Evolutionary conservation across 306 rosid species (phyloP).

Genomic region (Lathyrus tuberosus): DNA sequence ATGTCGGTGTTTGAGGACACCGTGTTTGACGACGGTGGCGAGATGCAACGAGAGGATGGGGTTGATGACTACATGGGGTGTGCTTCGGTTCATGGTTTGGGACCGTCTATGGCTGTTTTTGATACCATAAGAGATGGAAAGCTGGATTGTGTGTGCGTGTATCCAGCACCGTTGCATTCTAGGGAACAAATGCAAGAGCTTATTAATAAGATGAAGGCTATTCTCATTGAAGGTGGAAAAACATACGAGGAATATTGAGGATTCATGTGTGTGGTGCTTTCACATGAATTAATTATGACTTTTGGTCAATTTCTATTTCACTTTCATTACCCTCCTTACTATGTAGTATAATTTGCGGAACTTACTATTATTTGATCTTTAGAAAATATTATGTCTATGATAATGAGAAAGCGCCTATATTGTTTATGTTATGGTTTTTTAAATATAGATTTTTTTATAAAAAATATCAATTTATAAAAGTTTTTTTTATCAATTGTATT

Average conservation of each 20-base stretch:
- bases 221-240: constrained; percentile 49
- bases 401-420: too few species aligned
- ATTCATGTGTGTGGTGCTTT: background rate
- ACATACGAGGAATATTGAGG: background rate
- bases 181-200: constrained; percentile 59
- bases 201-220: constrained; percentile 47
- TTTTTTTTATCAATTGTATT: too few species aligned
- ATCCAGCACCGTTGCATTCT: constrained; percentile 66
- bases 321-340: too few species aligned
- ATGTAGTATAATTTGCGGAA: too few species aligned
- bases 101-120: constrained; percentile 62
- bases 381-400: too few species aligned
- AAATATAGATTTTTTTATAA: too few species aligned
- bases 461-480: too few species aligned
- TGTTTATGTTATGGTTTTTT: too few species aligned
- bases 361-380: too few species aligned
- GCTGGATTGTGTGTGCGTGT: constrained; percentile 63
- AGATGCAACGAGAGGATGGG: constrained; percentile 39
- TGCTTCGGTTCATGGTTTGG: constrained; percentile 69
- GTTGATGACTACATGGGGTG: constrained; percentile 66
- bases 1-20: constrained; percentile 68
- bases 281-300: too few species aligned
- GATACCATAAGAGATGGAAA: constrained; percentile 54
- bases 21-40: constrained; percentile 42
- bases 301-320: too few species aligned